A percentile compares a stretch with the other conserved stretches of the same genome.
Evolutionary conservation across 768 basidiomycete species (phyloP).

Genomic region (Leccinum boreale): DNA sequence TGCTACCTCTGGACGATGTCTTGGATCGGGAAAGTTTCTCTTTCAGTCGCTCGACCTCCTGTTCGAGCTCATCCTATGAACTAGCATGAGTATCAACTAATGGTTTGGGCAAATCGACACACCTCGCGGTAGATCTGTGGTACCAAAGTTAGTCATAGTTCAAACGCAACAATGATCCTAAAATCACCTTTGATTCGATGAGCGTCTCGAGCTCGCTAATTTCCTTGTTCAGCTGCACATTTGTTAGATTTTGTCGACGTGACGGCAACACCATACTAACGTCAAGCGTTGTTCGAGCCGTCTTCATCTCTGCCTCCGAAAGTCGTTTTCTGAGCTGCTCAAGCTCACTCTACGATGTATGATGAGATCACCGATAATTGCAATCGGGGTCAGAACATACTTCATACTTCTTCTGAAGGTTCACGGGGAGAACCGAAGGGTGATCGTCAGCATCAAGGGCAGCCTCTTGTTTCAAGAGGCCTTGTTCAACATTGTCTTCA

Average conservation of each 20-base stretch:
- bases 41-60: conserved; percentile 74
- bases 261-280: conserved; percentile 37
- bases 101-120: conserved; percentile 9
- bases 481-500: conserved; percentile 71
- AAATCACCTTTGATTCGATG: conserved; percentile 84
- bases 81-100: conserved; percentile 12
- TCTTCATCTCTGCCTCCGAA: conserved; percentile 72
- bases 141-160: conserved; percentile 4
- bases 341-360: conserved; percentile 47
- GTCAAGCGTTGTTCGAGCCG: conserved; percentile 63
- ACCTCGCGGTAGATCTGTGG: conserved; percentile 82
- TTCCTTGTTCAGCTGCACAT: conserved; percentile 77
- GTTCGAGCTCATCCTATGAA: conserved; percentile 77
- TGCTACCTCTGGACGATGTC: conserved; percentile 50
- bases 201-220: conserved; percentile 89
- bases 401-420: conserved; percentile 51
- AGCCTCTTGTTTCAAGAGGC: conserved; percentile 50
- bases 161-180: neutral
- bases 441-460: conserved; percentile 25
- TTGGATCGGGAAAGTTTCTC: conserved; percentile 62
- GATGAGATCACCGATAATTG: neutral
- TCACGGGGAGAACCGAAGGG: conserved; percentile 17
- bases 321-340: conserved; percentile 71
- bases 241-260: neutral
- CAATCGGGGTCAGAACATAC: conserved; percentile 30